A percentile compares a stretch with the other conserved stretches of the same genome.
Evolutionary conservation across 495 filamentous ascomycete genomes (phyloP).

Genomic region (Hyaloscypha variabilis): DNA sequence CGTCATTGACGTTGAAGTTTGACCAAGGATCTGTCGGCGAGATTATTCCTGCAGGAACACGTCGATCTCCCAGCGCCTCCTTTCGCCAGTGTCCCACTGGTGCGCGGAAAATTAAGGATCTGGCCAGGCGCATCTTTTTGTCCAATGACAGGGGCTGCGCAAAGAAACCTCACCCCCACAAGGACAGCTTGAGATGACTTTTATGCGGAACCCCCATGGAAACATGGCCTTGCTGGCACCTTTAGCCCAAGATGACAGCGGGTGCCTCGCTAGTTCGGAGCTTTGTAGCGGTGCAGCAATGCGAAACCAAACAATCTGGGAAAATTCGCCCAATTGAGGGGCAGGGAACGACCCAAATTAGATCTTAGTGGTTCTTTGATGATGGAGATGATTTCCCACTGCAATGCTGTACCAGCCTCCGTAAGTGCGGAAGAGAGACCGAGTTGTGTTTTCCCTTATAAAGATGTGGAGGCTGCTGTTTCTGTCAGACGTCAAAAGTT

Average conservation of each 20-base stretch:
- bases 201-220: background rate
- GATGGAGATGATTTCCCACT: conserved; percentile 5
- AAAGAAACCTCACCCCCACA: background rate
- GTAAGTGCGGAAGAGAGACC: background rate
- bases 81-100: no score
- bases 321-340: conserved; percentile 8
- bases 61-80: conserved; percentile 1
- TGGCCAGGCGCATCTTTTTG: no score
- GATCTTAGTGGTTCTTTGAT: background rate
- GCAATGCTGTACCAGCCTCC: conserved; percentile 2
- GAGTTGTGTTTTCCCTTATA: background rate
- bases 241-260: conserved; percentile 14
- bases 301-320: conserved; percentile 18
- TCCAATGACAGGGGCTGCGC: background rate
- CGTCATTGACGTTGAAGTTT: background rate
- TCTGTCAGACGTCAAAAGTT: background rate
- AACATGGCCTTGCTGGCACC: background rate
- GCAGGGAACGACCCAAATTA: background rate
- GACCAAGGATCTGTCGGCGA: background rate
- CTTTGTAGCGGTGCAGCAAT: conserved; percentile 8
- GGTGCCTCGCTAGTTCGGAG: background rate
- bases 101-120: conserved; percentile 14
- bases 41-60: conserved; percentile 20
- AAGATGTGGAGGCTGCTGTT: background rate
- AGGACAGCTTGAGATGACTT: conserved; percentile 6